Conservation (phyloP, 208 protist species). For the Crithidia sp. region DNA sequence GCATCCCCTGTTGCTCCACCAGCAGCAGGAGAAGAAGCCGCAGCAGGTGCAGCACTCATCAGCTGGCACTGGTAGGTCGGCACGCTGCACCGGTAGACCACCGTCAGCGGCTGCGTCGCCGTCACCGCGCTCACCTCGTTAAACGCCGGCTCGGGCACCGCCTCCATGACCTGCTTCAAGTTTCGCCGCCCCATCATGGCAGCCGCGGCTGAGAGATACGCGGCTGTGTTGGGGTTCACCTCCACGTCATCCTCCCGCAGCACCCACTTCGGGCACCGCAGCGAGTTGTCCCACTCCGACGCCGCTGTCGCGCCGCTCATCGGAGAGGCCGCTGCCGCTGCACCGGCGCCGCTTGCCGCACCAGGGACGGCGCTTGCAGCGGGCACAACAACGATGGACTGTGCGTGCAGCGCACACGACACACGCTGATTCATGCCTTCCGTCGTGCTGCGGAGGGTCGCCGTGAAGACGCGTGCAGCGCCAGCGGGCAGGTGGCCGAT, state of each 20-base stretch:
- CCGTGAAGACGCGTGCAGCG: conserved; percentile 46
- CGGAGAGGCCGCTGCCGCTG: neutral
- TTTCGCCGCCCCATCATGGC: conserved; percentile 52
- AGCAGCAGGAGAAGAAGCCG: neutral
- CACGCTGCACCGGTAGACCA: conserved; percentile 74
- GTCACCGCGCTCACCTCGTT: conserved; percentile 38
- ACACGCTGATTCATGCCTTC: conserved; percentile 27
- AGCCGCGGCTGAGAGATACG: conserved; percentile 21
- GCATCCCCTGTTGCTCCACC: neutral
- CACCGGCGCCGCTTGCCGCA: neutral
- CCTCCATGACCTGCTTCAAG: conserved; percentile 76
- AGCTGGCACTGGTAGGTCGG: conserved; percentile 55
- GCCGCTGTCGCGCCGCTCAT: neutral
- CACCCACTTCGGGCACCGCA: conserved; percentile 69
- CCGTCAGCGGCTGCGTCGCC: conserved; percentile 59
- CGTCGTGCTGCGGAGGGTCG: conserved; percentile 40
- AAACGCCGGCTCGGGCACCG: conserved; percentile 75
- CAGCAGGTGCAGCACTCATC: neutral
- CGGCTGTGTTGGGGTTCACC: conserved; percentile 11
- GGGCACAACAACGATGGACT: conserved; percentile 12
- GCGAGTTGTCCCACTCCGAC: conserved; percentile 72
- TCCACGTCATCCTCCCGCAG: conserved; percentile 42
- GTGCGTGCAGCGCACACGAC: conserved; percentile 22
- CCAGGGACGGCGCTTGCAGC: neutral
- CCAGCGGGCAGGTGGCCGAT: conserved; percentile 72